These are phyloP conservation scores for Thermoascus crustaceus DNA, from an alignment of 2,329 filamentous ascomycete species.

Conservation along the genomic window DNA sequence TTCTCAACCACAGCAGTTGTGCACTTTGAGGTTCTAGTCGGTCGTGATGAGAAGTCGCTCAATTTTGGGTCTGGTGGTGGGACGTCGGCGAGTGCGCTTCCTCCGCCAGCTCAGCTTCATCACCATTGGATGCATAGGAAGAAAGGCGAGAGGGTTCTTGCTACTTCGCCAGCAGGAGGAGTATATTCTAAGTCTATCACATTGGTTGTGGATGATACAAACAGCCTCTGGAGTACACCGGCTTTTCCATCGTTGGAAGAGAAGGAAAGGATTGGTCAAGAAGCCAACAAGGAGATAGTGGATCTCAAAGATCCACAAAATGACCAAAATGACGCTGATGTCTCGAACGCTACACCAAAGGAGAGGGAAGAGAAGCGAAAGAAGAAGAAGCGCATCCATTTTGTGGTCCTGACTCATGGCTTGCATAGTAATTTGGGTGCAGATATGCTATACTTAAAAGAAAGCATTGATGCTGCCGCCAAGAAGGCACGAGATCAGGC, in stretches of 20 bases:
- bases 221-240: constrained; percentile 87
- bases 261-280: constrained; percentile 32
- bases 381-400: constrained; percentile 60
- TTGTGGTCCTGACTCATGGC: constrained; percentile 89
- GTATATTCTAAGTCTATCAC: constrained; percentile 76
- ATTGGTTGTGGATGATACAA: constrained; percentile 78
- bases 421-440: constrained; percentile 91
- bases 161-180: constrained; percentile 59
- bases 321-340: constrained; percentile 1
- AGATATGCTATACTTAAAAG: constrained; percentile 95
- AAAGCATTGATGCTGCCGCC: constrained; percentile 83
- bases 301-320: constrained; percentile 14
- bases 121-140: constrained; percentile 63
- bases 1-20: constrained; percentile 87
- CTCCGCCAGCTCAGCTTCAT: constrained; percentile 62
- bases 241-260: constrained; percentile 58
- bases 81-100: constrained; percentile 42
- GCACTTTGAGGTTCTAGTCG: constrained; percentile 77
- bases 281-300: constrained; percentile 16
- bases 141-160: constrained; percentile 48
- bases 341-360: constrained; percentile 8
- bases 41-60: constrained; percentile 75
- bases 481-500: constrained; percentile 65
- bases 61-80: constrained; percentile 55
- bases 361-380: constrained; percentile 17